These are phyloP conservation scores for Fomitiporia mediterranea DNA, from an alignment of 1,284 basidiomycete species.

Conservation along the genomic window DNA sequence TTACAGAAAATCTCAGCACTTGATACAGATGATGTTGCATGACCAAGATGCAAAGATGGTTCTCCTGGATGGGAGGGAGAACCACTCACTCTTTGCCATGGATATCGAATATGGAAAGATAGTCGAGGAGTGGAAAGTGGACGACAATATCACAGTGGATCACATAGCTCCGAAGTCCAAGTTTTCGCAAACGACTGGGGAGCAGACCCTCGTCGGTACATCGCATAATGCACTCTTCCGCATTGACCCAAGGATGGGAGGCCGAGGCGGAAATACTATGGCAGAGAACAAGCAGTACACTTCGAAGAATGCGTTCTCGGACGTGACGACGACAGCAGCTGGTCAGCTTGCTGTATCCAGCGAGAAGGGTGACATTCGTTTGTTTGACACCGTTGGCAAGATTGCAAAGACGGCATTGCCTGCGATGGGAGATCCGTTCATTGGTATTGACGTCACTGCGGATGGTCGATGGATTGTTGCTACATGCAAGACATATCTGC, in stretches of 20 bases:
- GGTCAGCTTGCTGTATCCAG: conserved; percentile 93
- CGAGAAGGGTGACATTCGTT: conserved; percentile 93
- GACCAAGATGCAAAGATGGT: conserved; percentile 97
- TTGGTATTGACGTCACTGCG: conserved; percentile 92
- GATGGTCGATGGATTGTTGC: conserved; percentile 95
- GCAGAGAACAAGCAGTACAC: conserved; percentile 97
- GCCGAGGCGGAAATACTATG: conserved; percentile 76
- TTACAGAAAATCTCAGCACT: neutral
- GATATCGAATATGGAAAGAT: conserved; percentile 96
- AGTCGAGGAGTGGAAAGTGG: conserved; percentile 98
- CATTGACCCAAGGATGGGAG: conserved; percentile 84
- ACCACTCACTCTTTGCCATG: conserved; percentile 87
- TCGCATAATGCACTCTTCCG: conserved; percentile 96
- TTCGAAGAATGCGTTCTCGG: conserved; percentile 94
- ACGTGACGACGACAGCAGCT: conserved; percentile 81
- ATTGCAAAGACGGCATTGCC: conserved; percentile 99
- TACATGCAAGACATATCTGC: conserved; percentile 91
- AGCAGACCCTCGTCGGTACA: conserved; percentile 90
- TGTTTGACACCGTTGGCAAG: conserved; percentile 97
- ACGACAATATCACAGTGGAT: conserved; percentile 81
- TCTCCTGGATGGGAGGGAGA: conserved; percentile 80
- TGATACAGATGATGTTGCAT: conserved; percentile 90
- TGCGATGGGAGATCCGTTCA: conserved; percentile 91
- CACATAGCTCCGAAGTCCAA: conserved; percentile 93
- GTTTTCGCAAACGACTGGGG: conserved; percentile 89